Conservation (phyloP, 2,329 filamentous ascomycete species). For the Fusarium sp. region DNA sequence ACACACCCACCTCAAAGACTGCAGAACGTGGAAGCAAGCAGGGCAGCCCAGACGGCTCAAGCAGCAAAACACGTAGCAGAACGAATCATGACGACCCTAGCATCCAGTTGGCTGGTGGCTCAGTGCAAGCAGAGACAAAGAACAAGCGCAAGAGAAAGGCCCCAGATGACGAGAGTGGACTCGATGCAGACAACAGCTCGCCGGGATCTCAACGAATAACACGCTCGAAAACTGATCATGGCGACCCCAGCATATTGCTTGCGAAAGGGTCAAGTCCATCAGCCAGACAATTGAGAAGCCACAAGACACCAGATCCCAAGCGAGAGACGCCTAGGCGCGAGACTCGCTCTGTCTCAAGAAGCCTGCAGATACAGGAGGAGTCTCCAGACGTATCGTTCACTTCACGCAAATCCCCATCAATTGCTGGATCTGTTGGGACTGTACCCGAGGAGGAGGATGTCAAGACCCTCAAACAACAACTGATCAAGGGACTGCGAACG, state of each 20-base stretch:
- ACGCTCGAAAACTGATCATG: conserved; percentile 45
- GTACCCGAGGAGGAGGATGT: conserved; percentile 47
- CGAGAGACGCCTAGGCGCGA: conserved; percentile 43
- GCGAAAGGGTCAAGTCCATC: conserved; percentile 42
- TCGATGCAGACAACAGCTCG: conserved; percentile 34
- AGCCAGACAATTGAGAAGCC: conserved; percentile 40
- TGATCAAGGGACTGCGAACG: conserved; percentile 61
- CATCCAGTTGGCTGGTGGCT: conserved; percentile 40
- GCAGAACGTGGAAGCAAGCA: conserved; percentile 29
- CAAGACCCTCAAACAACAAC: conserved; percentile 59
- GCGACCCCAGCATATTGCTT: conserved; percentile 46
- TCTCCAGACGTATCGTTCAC: conserved; percentile 42
- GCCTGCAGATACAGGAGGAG: conserved; percentile 32
- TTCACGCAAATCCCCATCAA: conserved; percentile 48
- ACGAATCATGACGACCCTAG: conserved; percentile 43
- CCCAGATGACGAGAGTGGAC: conserved; percentile 32
- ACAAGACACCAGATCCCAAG: conserved; percentile 41
- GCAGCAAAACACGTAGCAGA: conserved; percentile 49
- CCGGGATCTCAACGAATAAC: conserved; percentile 45
- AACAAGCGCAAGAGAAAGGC: conserved; percentile 38
- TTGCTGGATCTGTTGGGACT: conserved; percentile 41
- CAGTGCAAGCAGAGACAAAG: conserved; percentile 35
- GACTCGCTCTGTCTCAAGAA: conserved; percentile 42
- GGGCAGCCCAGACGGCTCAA: conserved; percentile 36
- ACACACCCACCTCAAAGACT: conserved; percentile 27